Evolutionary conservation across 1,139 yeast species (phyloP), one percentile per base, ranked within the genome.

Genomic region (Yarrowia galli): DNA sequence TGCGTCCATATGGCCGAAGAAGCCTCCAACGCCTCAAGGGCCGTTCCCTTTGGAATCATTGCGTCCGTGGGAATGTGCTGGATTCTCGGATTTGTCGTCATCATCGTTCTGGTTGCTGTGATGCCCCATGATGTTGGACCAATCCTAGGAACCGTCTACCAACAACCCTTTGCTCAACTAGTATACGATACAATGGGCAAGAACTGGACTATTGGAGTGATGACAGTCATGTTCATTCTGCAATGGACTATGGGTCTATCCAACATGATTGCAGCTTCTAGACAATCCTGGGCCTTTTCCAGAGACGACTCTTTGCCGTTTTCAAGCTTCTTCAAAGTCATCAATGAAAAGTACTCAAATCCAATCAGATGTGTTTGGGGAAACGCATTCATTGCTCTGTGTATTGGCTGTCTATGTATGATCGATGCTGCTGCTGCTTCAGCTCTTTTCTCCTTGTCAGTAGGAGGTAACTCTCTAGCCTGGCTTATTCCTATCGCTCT

Each of bases 391-490:
- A 73, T 84, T 18, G 82, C 85, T 9, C 74, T 85, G 38, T 45
- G 82, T 20, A 73, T 88, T 35, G 91, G 91, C 10, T 79, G 86
- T 65, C 77, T 88, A 68, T 85, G 87, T 71, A 78, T 88, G 61
- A 85, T 43, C 15, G 87, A 87, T 64, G 70, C 82, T 4, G 80
- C 85, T 12, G 91, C 91, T 43, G 84, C 90, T 1, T 79, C 77
- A 68, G 90, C 91, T 22, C 77, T 87, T 53, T 87, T 87, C 76
- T 82, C 88, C 22, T 75, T 87, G 46, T 82, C 83, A 54, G 83
- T 86, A 67, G 85, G 88, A n/a, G 88, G 89, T 68, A 85, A 85
- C 74, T 84, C 85, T 71, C 76, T 86, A 64, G 84, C 89, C 2
- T 86, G 89, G 88, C 80, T 84, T 66, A 79, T 83, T 18, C 89